These are phyloP conservation scores for Phalaenopsis aphrodite DNA, from an alignment of 106 monocot genomes.

Conservation along the genomic window DNA sequence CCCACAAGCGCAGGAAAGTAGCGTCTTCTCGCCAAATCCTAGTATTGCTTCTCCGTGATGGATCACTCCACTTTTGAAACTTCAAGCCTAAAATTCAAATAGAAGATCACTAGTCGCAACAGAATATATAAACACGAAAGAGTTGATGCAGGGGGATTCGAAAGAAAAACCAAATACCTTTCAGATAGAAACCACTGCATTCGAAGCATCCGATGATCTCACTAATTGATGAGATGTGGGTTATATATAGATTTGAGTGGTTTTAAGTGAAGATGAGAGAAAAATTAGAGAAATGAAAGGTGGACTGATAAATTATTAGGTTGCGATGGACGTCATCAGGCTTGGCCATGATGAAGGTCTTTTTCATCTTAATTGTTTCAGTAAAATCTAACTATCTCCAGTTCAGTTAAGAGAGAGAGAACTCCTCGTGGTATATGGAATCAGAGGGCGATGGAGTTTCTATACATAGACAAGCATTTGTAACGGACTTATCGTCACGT, in stretches of 20 bases:
- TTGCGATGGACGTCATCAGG: conserved; percentile 92
- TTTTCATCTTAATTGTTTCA: conserved; percentile 38
- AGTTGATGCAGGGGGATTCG: background rate
- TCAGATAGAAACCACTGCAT: conserved; percentile 87
- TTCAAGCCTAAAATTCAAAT: conserved; percentile 49
- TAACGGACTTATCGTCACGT: background rate
- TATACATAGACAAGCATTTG: background rate
- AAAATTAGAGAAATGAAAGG: background rate
- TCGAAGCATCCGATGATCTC: conserved; percentile 84
- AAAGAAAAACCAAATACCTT: conserved; percentile 34
- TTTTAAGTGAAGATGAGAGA: background rate
- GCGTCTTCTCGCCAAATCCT: conserved; percentile 69
- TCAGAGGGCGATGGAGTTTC: background rate
- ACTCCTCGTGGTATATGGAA: background rate
- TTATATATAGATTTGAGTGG: background rate
- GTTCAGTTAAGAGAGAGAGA: background rate
- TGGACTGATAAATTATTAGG: conserved; percentile 29
- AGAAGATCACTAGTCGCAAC: no score
- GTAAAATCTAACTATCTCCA: background rate
- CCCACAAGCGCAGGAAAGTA: conserved; percentile 81
- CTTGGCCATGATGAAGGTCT: conserved; percentile 93
- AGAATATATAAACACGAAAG: background rate
- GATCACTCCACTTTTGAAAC: conserved; percentile 62
- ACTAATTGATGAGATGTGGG: conserved; percentile 33
- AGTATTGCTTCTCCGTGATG: conserved; percentile 93